These are phyloP conservation scores for Terana coerulea DNA, from an alignment of 768 basidiomycete genomes.

Conservation along the genomic window DNA sequence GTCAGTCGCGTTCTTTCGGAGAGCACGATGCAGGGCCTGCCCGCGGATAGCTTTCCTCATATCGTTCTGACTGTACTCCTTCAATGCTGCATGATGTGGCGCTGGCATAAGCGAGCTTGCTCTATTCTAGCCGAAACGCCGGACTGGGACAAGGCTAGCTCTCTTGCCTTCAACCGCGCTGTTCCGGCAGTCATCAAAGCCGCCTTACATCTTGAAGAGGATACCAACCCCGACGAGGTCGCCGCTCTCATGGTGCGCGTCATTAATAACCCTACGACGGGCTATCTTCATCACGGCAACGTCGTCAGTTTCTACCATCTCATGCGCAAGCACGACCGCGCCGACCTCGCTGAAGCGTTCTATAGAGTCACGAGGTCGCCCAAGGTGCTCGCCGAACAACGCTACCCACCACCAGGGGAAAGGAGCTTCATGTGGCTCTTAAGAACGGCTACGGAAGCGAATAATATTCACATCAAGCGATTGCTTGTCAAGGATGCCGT, in stretches of 20 bases:
- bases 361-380: slow-evolving; percentile 43
- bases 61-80: slow-evolving; percentile 49
- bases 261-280: slow-evolving; percentile 12
- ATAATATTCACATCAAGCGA: slow-evolving; percentile 44
- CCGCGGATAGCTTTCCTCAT: slow-evolving; percentile 39
- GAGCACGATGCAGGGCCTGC: slow-evolving; percentile 39
- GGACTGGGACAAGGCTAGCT: slow-evolving; percentile 11
- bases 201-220: not conserved
- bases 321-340: slow-evolving; percentile 14
- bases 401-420: slow-evolving; percentile 50
- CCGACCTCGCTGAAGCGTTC: slow-evolving; percentile 38
- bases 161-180: not conserved
- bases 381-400: slow-evolving; percentile 27
- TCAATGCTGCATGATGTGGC: slow-evolving; percentile 51
- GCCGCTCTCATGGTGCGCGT: slow-evolving; percentile 5
- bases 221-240: not conserved
- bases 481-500: slow-evolving; percentile 47
- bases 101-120: slow-evolving; percentile 44
- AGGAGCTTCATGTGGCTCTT: slow-evolving; percentile 50
- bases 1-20: slow-evolving; percentile 41
- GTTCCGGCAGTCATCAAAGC: not conserved
- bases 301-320: slow-evolving; percentile 31
- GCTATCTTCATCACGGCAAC: slow-evolving; percentile 38
- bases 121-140: slow-evolving; percentile 33
- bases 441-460: slow-evolving; percentile 34